These are phyloP conservation scores for Tulasnella sp. DNA, from an alignment of 768 basidiomycete species.

Conservation along the genomic window DNA sequence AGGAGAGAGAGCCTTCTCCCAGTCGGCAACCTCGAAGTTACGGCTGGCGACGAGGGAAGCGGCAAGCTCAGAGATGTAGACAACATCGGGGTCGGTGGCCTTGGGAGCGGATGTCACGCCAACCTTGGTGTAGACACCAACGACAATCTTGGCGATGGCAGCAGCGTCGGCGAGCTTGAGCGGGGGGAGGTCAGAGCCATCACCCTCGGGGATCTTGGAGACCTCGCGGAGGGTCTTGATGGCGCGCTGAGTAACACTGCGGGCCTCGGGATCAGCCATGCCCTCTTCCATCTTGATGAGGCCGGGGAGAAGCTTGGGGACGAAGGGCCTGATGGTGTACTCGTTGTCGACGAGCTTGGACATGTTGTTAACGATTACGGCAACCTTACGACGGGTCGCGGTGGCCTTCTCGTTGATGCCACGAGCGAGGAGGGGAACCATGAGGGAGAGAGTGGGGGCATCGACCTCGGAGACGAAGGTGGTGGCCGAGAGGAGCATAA, in stretches of 20 bases:
- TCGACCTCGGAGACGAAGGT: constrained; percentile 99
- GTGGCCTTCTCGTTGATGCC: constrained; percentile 93
- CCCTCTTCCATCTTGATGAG: constrained; percentile 90
- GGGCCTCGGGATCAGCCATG: constrained; percentile 97
- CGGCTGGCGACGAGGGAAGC: constrained; percentile 81
- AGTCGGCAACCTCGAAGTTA: constrained; percentile 84
- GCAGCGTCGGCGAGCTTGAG: constrained; percentile 66
- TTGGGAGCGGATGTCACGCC: constrained; percentile 52
- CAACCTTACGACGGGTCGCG: constrained; percentile 94
- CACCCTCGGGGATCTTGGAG: constrained; percentile 77
- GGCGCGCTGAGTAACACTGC: constrained; percentile 81
- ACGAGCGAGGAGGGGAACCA: constrained; percentile 92
- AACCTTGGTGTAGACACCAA: constrained; percentile 78
- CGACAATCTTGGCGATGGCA: constrained; percentile 56
- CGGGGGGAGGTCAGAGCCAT: constrained; percentile 87
- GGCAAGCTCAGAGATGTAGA: constrained; percentile 72
- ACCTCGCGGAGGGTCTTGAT: constrained; percentile 94
- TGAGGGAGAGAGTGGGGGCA: constrained; percentile 90
- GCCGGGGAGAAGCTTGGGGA: constrained; percentile 90
- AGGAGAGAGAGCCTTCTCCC: constrained; percentile 66
- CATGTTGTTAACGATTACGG: constrained; percentile 98
- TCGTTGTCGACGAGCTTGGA: constrained; percentile 93
- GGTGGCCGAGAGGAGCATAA: constrained; percentile 90
- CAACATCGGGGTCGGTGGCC: constrained; percentile 43
- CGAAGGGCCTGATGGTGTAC: constrained; percentile 91